A percentile compares a stretch with the other conserved stretches of the same genome.
Evolutionary conservation across 805 yeast genomes (phyloP).

Genomic region (Zygoascus biomembranicola): DNA sequence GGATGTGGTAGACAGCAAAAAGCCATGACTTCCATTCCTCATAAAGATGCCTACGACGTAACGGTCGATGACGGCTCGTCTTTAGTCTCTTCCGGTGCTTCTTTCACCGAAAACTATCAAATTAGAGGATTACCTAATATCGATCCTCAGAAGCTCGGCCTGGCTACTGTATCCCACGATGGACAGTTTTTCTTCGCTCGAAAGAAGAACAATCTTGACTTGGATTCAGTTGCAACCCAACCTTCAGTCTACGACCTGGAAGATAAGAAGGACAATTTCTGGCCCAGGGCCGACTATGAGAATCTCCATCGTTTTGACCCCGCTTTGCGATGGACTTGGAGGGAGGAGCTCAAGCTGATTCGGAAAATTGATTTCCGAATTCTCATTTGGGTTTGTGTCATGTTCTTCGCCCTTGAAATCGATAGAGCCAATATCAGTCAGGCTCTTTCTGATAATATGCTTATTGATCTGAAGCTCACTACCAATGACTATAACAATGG

Average conservation of each 20-base stretch:
- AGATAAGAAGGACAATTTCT: conserved; percentile 1
- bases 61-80: neutral
- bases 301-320: conserved; percentile 42
- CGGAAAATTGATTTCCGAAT: conserved; percentile 50
- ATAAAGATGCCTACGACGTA: neutral
- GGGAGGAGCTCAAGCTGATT: conserved; percentile 44
- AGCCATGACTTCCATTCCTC: too few species aligned
- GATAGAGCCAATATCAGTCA: conserved; percentile 52
- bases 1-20: too few species aligned
- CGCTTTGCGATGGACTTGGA: conserved; percentile 42
- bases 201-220: neutral
- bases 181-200: conserved; percentile 4
- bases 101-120: neutral
- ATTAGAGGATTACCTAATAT: neutral
- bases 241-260: conserved; percentile 7
- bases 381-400: conserved; percentile 45
- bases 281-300: conserved; percentile 9
- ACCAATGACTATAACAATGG: conserved; percentile 55
- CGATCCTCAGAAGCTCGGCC: neutral
- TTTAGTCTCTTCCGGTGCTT: neutral
- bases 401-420: conserved; percentile 52
- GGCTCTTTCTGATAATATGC: conserved; percentile 49
- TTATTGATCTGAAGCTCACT: conserved; percentile 43
- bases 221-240: conserved; percentile 8
- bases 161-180: neutral